A percentile compares a stretch with the other conserved stretches of the same genome.
These are phyloP conservation scores for Lophium mytilinum DNA, from an alignment of 495 filamentous ascomycete genomes.

Conservation along the genomic window DNA sequence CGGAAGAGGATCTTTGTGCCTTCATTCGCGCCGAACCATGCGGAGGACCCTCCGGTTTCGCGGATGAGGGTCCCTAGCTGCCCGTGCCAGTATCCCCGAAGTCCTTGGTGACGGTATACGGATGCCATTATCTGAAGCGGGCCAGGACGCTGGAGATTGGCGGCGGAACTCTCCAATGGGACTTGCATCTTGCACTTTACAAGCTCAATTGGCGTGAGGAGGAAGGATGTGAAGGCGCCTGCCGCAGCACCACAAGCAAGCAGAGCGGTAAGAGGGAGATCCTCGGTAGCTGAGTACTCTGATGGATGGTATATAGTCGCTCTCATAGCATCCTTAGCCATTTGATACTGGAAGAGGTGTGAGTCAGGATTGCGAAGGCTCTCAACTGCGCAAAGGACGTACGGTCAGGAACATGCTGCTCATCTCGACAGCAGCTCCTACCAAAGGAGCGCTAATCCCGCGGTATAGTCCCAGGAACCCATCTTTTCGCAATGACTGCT, in stretches of 20 bases:
- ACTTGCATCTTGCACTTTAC: constrained; percentile 99
- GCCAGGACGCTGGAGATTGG: constrained; percentile 31
- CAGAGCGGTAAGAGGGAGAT: constrained; percentile 62
- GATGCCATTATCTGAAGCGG: constrained; percentile 59
- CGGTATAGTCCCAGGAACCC: constrained; percentile 79
- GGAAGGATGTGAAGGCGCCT: constrained; percentile 82
- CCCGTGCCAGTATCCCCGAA: constrained; percentile 88
- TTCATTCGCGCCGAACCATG: constrained; percentile 95
- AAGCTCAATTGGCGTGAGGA: constrained; percentile 91
- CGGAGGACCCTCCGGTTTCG: constrained; percentile 85
- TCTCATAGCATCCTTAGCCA: constrained; percentile 58
- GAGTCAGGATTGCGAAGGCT: constrained; percentile 7
- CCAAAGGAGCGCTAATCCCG: constrained; percentile 83
- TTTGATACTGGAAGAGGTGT: constrained; percentile 42
- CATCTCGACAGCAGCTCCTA: constrained; percentile 90
- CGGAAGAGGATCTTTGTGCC: constrained; percentile 62
- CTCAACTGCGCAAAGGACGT: not conserved
- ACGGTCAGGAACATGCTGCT: constrained; percentile 85
- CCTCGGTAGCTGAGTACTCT: constrained; percentile 28
- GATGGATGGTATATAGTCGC: constrained; percentile 48
- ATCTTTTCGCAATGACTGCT: constrained; percentile 66
- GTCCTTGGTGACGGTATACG: constrained; percentile 70
- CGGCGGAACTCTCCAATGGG: constrained; percentile 34
- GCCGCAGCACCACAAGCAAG: constrained; percentile 70
- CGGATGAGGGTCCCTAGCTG: constrained; percentile 89